These are phyloP conservation scores for Picea glauca DNA, from an alignment of 75 land plant genomes.

Conservation along the genomic window DNA sequence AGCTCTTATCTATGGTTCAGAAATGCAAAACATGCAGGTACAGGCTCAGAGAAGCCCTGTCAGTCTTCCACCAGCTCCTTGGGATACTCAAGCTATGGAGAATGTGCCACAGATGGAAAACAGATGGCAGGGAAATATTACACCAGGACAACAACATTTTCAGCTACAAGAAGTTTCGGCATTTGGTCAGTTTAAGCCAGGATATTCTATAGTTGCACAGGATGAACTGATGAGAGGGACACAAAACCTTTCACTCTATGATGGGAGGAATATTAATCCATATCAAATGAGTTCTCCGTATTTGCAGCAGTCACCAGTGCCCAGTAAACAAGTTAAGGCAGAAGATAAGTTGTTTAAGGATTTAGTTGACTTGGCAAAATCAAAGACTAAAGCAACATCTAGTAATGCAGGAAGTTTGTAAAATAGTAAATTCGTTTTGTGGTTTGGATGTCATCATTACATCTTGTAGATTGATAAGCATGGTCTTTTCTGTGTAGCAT, in stretches of 20 bases:
- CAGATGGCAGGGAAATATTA: slow-evolving; percentile 3
- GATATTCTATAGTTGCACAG: slow-evolving; percentile 8
- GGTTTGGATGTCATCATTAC: not conserved
- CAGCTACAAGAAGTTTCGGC: not conserved
- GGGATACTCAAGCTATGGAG: slow-evolving; percentile 47
- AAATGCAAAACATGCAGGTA: slow-evolving; percentile 7
- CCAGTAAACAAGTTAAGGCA: slow-evolving; percentile 42
- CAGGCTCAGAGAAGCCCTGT: slow-evolving; percentile 7
- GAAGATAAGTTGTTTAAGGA: slow-evolving; percentile 75
- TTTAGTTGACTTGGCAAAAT: slow-evolving; percentile 59
- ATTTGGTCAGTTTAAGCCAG: slow-evolving; percentile 4
- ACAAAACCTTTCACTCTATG: slow-evolving; percentile 50
- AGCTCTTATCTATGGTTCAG: slow-evolving; percentile 24
- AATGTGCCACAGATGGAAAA: slow-evolving; percentile 10
- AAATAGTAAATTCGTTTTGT: not conserved
- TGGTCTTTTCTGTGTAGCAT: slow-evolving; percentile 12
- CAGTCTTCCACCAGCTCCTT: slow-evolving; percentile 64
- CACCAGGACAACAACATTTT: not conserved
- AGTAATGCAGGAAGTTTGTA: slow-evolving; percentile 32
- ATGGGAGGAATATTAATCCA: slow-evolving; percentile 21
- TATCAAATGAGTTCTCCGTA: slow-evolving; percentile 29
- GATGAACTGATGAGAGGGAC: slow-evolving; percentile 22
- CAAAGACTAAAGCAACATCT: slow-evolving; percentile 32
- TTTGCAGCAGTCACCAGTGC: slow-evolving; percentile 10
- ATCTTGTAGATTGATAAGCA: slow-evolving; percentile 11